These are phyloP conservation scores for Suhomyces sp. DNA, from an alignment of 805 yeast species.

Conservation along the genomic window DNA sequence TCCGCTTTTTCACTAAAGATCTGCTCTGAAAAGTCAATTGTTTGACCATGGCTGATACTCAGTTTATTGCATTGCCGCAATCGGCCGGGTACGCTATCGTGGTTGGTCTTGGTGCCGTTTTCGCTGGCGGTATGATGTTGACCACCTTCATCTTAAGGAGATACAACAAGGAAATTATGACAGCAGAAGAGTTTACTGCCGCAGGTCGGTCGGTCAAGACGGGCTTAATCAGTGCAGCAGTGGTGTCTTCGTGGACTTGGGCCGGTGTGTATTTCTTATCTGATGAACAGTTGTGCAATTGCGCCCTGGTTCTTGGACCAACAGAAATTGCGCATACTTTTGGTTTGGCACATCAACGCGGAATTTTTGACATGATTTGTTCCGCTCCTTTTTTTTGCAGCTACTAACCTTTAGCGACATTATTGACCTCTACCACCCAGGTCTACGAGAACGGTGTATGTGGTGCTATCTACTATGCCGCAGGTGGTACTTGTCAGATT, in stretches of 20 bases:
- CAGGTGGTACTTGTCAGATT: conserved; percentile 90
- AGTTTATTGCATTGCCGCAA: conserved; percentile 51
- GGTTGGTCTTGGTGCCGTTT: conserved; percentile 81
- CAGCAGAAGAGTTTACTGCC: conserved; percentile 91
- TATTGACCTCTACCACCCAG: conserved; percentile 73
- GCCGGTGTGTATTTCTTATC: too few species aligned
- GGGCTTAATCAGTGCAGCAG: conserved; percentile 84
- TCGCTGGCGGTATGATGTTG: conserved; percentile 75
- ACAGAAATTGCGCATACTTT: background rate
- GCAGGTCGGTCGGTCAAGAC: conserved; percentile 89
- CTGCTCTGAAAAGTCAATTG: too few species aligned
- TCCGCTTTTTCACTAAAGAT: too few species aligned
- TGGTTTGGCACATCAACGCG: background rate
- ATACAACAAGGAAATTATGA: conserved; percentile 81
- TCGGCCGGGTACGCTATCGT: conserved; percentile 88
- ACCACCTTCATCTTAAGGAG: conserved; percentile 70
- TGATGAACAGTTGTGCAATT: background rate
- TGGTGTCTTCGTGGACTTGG: conserved; percentile 89
- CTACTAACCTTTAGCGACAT: conserved; percentile 44
- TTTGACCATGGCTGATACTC: conserved; percentile 11
- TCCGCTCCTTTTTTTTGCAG: conserved; percentile 2
- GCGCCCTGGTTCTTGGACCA: conserved; percentile 20
- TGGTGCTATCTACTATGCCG: conserved; percentile 82
- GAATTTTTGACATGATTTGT: too few species aligned
- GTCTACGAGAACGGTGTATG: conserved; percentile 73